Percentiles rank a stretch among this genome's conserved stretches.
These are phyloP conservation scores for Acacia crassicarpa DNA, from an alignment of 306 rosid species.

Conservation along the genomic window DNA sequence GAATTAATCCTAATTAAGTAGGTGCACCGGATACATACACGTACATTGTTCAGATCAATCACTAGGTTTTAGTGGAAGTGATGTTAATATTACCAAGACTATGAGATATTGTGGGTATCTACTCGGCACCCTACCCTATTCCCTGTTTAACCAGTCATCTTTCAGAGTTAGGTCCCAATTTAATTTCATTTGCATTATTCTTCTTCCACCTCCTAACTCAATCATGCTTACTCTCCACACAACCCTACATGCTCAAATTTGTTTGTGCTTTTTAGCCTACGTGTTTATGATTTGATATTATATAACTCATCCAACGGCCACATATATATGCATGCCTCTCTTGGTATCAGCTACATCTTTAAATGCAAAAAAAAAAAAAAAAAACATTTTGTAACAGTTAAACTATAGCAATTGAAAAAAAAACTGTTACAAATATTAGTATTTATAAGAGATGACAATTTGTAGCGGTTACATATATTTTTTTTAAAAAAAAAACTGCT, in stretches of 20 bases:
- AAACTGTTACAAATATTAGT: too few relatives aligned
- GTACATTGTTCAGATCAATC: neutral
- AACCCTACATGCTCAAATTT: neutral
- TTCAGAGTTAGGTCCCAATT: neutral
- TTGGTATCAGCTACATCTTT: too few relatives aligned
- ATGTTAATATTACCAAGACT: neutral
- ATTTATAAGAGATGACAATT: too few relatives aligned
- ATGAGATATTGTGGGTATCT: slow-evolving; percentile 1
- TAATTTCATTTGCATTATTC: neutral
- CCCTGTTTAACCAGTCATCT: neutral
- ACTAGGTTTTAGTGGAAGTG: neutral
- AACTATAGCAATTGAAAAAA: too few relatives aligned
- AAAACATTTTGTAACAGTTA: too few relatives aligned
- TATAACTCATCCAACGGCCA: too few relatives aligned
- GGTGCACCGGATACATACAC: neutral
- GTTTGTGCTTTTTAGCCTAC: too few relatives aligned
- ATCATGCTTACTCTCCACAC: neutral
- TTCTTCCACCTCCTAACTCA: neutral
- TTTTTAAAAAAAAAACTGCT: too few relatives aligned
- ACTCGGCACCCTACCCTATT: neutral
- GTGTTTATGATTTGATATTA: too few relatives aligned
- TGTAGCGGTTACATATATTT: too few relatives aligned
- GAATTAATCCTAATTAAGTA: neutral
- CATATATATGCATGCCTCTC: too few relatives aligned
- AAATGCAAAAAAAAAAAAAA: too few relatives aligned